Evolutionary conservation across 768 basidiomycete species (phyloP), one percentile per base, ranked within the genome.

Genomic region (Mrakia blollopis): DNA sequence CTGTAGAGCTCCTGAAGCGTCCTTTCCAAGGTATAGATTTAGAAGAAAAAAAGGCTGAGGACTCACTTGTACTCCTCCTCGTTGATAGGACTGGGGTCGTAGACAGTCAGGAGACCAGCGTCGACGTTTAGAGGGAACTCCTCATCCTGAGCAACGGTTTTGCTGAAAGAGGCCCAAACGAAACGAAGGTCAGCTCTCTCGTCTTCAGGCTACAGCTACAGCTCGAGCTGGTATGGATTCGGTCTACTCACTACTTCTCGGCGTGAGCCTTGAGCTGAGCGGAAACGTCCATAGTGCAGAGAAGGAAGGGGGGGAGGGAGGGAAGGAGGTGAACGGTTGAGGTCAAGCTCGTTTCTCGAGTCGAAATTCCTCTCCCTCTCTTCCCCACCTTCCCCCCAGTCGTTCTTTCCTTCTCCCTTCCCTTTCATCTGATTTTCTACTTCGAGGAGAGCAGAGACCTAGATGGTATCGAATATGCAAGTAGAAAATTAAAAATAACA

Each of bases 11-110:
- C 28, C 28, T 14, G 13, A 4, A 21, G 47, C 47, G n/a, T n/a
- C n/a, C n/a, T n/a, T n/a, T 50, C 28, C 47, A 28, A 6, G 18
- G 9, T 52, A 0, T n/a, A 41, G n/a, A 16, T 13, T 3, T 47
- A 30, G 25, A 30, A 11, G 14, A 50, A 5, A 18, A 28, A 30
- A 28, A 25, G 25, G 52, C 8, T 30, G 9, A 30, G 18, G 8
- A 84, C 89, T 80, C 78, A 94, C 94, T 87, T 85, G 87, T 98
- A 97, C 80, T 86, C 88, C 75, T 93, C 92, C 68, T 88, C 87
- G 83, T 98, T 94, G 79, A 94, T 89, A 18, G 91, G 89, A 83
- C 93, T 95, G 30, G 87, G 87, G 85, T 99, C 96, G 67, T 92
- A 92, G 0, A 92, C 93, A 7, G 91, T 88, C 28, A 99, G 86